Percentiles rank a stretch among this genome's conserved stretches.
Evolutionary conservation across 2,329 filamentous ascomycete species (phyloP).

Genomic region (Colletotrichum chrysophilum): DNA sequence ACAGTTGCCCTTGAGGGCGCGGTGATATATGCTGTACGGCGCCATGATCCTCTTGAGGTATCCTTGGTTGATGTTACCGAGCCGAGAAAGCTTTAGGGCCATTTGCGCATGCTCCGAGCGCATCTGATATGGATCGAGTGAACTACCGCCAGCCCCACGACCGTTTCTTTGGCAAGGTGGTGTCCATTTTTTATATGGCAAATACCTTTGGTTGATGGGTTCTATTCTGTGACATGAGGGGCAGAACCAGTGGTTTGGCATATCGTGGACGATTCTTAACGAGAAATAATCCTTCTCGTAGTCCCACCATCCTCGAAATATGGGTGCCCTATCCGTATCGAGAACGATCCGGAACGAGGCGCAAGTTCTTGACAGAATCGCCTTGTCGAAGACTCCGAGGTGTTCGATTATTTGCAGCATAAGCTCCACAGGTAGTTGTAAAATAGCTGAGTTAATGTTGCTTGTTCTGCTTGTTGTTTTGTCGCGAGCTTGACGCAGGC

Average conservation of each 20-base stretch:
- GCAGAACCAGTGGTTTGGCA: background rate
- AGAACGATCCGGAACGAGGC: background rate
- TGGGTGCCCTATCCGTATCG: background rate
- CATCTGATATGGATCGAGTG: background rate
- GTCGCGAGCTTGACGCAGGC: background rate
- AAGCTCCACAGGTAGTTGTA: background rate
- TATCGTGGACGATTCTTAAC: background rate
- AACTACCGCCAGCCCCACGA: background rate
- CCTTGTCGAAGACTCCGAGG: background rate
- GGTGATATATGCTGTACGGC: background rate
- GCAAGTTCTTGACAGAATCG: background rate
- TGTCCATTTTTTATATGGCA: background rate
- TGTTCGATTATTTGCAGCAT: background rate
- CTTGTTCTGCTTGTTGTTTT: background rate
- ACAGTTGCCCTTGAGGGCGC: background rate
- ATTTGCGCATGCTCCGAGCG: background rate
- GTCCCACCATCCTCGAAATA: accelerated
- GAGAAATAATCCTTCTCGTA: background rate
- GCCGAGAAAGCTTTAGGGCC: background rate
- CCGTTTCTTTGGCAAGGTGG: background rate
- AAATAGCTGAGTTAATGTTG: background rate
- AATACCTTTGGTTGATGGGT: background rate
- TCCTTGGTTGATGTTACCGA: background rate
- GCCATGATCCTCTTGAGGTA: background rate
- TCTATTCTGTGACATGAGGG: background rate